These are phyloP conservation scores for Penicillium decumbens DNA, from an alignment of 2,329 filamentous ascomycete species.

Conservation along the genomic window DNA sequence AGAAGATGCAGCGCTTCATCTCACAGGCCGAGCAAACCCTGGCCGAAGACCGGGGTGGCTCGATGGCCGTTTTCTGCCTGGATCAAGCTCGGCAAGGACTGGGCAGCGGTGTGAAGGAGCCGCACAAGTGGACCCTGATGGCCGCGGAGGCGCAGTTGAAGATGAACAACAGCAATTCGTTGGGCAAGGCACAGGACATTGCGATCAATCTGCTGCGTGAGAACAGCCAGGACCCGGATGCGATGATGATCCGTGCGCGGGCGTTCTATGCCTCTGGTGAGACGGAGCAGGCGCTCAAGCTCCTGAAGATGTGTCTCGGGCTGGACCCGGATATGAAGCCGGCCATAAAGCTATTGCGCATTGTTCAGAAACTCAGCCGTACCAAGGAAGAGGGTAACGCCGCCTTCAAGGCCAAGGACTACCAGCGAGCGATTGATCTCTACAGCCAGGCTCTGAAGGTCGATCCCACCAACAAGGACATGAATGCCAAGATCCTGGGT, in stretches of 20 bases:
- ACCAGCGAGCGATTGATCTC: conserved; percentile 73
- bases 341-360: conserved; percentile 80
- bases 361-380: conserved; percentile 84
- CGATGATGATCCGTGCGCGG: conserved; percentile 80
- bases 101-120: conserved; percentile 68
- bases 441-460: conserved; percentile 80
- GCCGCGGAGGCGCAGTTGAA: conserved; percentile 86
- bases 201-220: conserved; percentile 79
- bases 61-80: conserved; percentile 86
- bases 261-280: conserved; percentile 88
- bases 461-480: conserved; percentile 82
- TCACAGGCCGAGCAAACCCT: conserved; percentile 73
- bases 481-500: conserved; percentile 89
- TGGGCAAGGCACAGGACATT: conserved; percentile 88
- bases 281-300: conserved; percentile 88
- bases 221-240: conserved; percentile 91
- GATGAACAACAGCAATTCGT: conserved; percentile 82
- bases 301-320: conserved; percentile 82
- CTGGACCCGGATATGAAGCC: conserved; percentile 89
- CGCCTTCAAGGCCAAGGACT: conserved; percentile 81
- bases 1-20: conserved; percentile 79
- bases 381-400: conserved; percentile 92
- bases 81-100: conserved; percentile 83
- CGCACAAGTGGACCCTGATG: conserved; percentile 91
- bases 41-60: conserved; percentile 69